These are phyloP conservation scores for Chenopodium quinoa DNA, from an alignment of 148 eudicot species.

Conservation along the genomic window DNA sequence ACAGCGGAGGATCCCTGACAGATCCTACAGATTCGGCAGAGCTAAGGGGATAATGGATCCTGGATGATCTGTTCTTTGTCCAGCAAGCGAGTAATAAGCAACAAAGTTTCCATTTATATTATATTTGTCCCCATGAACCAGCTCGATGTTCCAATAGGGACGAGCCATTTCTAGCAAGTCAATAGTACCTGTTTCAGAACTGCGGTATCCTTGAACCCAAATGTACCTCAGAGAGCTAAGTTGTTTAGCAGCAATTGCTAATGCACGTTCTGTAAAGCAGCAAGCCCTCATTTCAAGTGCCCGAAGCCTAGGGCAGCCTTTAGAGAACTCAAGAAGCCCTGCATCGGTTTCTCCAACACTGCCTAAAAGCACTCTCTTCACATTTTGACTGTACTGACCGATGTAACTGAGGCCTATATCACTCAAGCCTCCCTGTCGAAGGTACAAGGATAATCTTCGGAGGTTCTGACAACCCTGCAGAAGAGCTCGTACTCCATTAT, in stretches of 20 bases:
- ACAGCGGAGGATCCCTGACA: background rate
- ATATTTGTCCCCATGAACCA: conserved; percentile 48
- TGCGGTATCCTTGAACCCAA: conserved; percentile 82
- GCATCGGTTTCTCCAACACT: conserved; percentile 66
- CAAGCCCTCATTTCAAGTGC: conserved; percentile 76
- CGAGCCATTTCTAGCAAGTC: conserved; percentile 47
- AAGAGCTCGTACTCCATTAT: conserved; percentile 71
- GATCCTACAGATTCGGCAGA: background rate
- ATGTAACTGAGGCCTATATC: conserved; percentile 65
- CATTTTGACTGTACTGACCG: conserved; percentile 56
- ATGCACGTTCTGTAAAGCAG: conserved; percentile 62
- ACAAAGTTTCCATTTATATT: conserved; percentile 36
- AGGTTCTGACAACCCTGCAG: conserved; percentile 62
- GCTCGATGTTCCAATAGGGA: conserved; percentile 70
- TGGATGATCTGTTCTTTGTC: conserved; percentile 69
- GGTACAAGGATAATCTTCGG: conserved; percentile 65
- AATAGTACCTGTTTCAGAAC: conserved; percentile 18
- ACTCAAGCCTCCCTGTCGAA: conserved; percentile 67
- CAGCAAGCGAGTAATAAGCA: conserved; percentile 74
- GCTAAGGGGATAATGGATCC: conserved; percentile 44
- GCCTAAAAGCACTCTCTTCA: conserved; percentile 86
- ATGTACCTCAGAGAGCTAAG: conserved; percentile 58
- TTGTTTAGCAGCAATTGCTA: conserved; percentile 48
- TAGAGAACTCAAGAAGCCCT: conserved; percentile 65
- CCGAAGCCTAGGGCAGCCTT: conserved; percentile 69